Evolutionary conservation across 1,139 yeast genomes (phyloP).

Genomic region (Taphrina confusa): DNA sequence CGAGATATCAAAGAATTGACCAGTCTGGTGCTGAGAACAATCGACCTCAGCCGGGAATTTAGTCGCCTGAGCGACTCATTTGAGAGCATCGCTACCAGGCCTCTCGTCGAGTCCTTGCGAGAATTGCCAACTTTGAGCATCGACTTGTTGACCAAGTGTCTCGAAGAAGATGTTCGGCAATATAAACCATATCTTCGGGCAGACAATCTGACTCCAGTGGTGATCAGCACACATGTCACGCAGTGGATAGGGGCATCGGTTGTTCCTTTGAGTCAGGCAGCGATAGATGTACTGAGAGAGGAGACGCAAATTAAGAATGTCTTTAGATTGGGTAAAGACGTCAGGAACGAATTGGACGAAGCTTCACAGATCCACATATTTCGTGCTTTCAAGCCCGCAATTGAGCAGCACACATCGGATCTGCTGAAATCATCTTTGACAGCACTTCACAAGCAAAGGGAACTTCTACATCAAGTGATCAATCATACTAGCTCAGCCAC

Average conservation of each 20-base stretch:
- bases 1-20: neutral
- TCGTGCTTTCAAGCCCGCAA: neutral
- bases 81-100: neutral
- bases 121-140: constrained; percentile 9
- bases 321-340: neutral
- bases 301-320: neutral
- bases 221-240: neutral
- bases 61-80: constrained; percentile 2
- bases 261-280: neutral
- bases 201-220: neutral
- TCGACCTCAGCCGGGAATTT: constrained; percentile 10
- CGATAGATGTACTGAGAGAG: neutral
- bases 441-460: neutral
- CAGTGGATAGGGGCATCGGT: constrained; percentile 5
- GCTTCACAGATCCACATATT: constrained; percentile 13
- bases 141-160: neutral
- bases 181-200: constrained; percentile 11
- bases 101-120: constrained; percentile 3
- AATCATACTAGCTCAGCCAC: neutral
- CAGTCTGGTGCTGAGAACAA: neutral
- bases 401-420: neutral
- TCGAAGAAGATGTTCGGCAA: neutral
- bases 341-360: constrained; percentile 8
- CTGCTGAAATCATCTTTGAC: neutral
- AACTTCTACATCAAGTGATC: neutral